phyloP scores from a whole-genome alignment of 139 green algal genomes.

The Tetradesmus obliquus region DNA sequence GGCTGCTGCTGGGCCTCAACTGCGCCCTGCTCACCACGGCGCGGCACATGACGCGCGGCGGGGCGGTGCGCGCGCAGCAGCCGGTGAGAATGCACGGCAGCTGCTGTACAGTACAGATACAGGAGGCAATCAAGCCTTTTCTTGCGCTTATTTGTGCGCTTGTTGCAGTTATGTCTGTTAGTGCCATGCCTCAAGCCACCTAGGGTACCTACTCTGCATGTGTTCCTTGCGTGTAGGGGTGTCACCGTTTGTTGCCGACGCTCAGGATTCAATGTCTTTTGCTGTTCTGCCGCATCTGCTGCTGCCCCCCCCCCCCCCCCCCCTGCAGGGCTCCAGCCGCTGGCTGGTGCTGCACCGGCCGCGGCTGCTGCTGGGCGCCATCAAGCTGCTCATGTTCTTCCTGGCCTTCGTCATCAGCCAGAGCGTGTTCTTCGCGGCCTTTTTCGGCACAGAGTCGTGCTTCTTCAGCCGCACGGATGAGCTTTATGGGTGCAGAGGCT shows the following conservation, averaged over 20 bases:
- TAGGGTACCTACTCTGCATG: too few relatives aligned
- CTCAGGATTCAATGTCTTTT: too few relatives aligned
- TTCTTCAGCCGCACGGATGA: constrained; percentile 39
- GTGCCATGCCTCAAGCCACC: too few relatives aligned
- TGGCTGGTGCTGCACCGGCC: background rate
- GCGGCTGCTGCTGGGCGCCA: background rate
- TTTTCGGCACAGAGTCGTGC: constrained; percentile 23
- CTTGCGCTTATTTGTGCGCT: too few relatives aligned
- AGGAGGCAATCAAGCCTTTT: too few relatives aligned
- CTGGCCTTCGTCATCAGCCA: constrained; percentile 29
- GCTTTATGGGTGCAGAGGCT: background rate
- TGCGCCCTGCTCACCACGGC: background rate
- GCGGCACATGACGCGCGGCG: background rate
- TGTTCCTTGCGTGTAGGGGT: too few relatives aligned
- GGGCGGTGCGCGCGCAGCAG: background rate
- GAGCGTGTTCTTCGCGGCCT: constrained; percentile 7
- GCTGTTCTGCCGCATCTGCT: background rate
- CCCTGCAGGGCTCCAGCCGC: background rate
- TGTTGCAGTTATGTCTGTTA: too few relatives aligned
- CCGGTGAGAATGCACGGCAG: background rate
- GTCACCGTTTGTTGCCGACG: too few relatives aligned
- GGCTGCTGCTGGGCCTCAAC: constrained; percentile 30
- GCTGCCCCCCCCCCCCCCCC: background rate
- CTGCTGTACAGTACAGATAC: too few relatives aligned
- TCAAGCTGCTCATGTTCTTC: constrained; percentile 44